A percentile compares a stretch with the other conserved stretches of the same genome.
Conservation (phyloP, 2,329 filamentous ascomycete genomes). For the Curvularia eragrostidis region DNA sequence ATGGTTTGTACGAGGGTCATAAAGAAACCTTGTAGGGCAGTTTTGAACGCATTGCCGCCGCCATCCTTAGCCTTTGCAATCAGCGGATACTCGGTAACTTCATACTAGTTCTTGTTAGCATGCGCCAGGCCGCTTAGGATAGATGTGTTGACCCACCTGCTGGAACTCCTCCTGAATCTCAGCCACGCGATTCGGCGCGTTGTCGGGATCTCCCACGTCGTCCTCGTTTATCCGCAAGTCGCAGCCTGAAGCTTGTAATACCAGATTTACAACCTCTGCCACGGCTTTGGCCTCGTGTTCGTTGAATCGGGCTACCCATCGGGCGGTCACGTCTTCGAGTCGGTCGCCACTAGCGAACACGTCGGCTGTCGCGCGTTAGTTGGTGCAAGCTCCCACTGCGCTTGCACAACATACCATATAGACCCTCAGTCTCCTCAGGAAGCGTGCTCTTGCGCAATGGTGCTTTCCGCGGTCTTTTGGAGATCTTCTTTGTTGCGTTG, state of each 20-base stretch:
- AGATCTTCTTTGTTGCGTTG: slow-evolving; percentile 49
- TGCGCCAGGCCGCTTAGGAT: background rate
- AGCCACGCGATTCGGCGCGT: slow-evolving; percentile 75
- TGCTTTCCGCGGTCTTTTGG: slow-evolving; percentile 56
- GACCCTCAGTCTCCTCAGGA: slow-evolving; percentile 58
- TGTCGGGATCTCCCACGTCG: slow-evolving; percentile 89
- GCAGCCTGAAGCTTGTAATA: slow-evolving; percentile 76
- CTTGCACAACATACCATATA: slow-evolving; percentile 58
- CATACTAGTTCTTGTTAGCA: slow-evolving; percentile 58
- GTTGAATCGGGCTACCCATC: slow-evolving; percentile 65
- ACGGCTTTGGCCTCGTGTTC: slow-evolving; percentile 62
- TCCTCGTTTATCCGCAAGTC: slow-evolving; percentile 77
- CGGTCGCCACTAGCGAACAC: slow-evolving; percentile 64
- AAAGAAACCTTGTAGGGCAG: slow-evolving; percentile 80
- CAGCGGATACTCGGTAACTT: slow-evolving; percentile 89
- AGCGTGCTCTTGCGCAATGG: slow-evolving; percentile 60
- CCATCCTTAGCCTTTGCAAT: slow-evolving; percentile 82
- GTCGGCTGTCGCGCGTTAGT: slow-evolving; percentile 57
- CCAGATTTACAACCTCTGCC: slow-evolving; percentile 67
- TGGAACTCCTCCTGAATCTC: slow-evolving; percentile 92
- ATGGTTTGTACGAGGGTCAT: slow-evolving; percentile 75
- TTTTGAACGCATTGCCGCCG: slow-evolving; percentile 77
- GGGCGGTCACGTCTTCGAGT: slow-evolving; percentile 62
- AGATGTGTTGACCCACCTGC: slow-evolving; percentile 61
- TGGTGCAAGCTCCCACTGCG: background rate